Evolutionary conservation across 1,284 basidiomycete species (phyloP), one percentile per base, ranked within the genome.

Genomic region (Hypsizygus ulmarius): DNA sequence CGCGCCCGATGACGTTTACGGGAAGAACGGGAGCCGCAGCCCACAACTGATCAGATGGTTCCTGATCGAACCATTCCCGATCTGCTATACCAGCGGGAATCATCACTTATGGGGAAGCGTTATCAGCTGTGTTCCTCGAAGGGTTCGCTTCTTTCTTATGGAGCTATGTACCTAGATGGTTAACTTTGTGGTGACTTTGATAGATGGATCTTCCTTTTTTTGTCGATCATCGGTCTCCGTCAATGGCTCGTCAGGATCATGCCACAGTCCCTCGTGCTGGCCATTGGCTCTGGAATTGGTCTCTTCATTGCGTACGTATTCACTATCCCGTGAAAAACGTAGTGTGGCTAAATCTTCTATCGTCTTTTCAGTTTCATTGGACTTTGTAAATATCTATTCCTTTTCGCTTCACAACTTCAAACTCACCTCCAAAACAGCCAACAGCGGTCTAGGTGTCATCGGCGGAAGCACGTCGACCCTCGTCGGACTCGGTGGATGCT

Each of bases 191-290:
- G 14, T 39, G 14, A 29, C 48, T 51, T 82, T 9, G 5, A 37
- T 15, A 53, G 87, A 33, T 90, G 90, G 84, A 71, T 95, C 39
- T 95, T 95, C 74, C 79, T 94, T 56, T 59, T 86, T 58, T 75
- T 95, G 14, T 93, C 91, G 1, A 61, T 95, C 28, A 72, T 94
- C 41, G 92, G 92, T 59, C 76, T 95, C 40, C 90, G 92, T 50
- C 91, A 94, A 72, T 94, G 90, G 92, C 77, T 95, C 18, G 89
- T 87, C 10, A 82, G 92, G 33, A 78, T 93, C 45, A 90, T 95
- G 77, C 92, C 92, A 1, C 87, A 90, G 53, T 93, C 90, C 2
- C 78, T 95, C 39, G 84, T 91, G 32, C 78, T 93, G 52, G 84
- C 90, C 8, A 88, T 92, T 3, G 90, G 90, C 49, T 83, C 87